Conservation (phyloP, 208 protist species). For the Acanthamoeba lenticulata region DNA sequence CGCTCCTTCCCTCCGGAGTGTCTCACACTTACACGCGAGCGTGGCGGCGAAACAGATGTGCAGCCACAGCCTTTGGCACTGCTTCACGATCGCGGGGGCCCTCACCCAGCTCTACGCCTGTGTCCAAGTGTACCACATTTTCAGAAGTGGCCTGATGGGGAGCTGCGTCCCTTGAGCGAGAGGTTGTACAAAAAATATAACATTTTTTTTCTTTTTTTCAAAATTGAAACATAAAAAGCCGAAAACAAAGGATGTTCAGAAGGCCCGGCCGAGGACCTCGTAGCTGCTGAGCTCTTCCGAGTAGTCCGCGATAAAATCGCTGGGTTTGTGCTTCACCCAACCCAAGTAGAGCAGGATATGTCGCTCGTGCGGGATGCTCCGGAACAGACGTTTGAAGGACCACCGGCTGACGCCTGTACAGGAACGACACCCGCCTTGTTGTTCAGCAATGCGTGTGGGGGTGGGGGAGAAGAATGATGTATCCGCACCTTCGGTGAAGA, state of each 20-base stretch:
- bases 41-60: neutral
- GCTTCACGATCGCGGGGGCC: slow-evolving; percentile 11
- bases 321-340: slow-evolving; percentile 61
- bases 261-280: slow-evolving; percentile 37
- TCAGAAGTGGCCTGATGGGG: neutral
- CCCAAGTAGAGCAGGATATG: slow-evolving; percentile 26
- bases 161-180: too few species aligned
- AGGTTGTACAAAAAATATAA: too few species aligned
- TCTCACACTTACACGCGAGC: neutral
- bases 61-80: slow-evolving; percentile 43
- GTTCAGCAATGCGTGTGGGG: neutral
- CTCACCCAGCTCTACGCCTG: neutral
- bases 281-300: slow-evolving; percentile 23
- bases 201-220: too few species aligned
- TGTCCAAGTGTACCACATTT: neutral
- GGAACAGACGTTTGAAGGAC: slow-evolving; percentile 30
- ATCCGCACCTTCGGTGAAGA: slow-evolving; percentile 30
- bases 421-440: neutral
- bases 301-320: neutral
- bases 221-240: neutral
- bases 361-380: neutral
- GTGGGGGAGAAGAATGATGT: neutral
- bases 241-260: neutral
- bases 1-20: neutral
- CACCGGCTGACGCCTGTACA: slow-evolving; percentile 28